Evolutionary conservation across 2,329 filamentous ascomycete species (phyloP).

Genomic region (Monosporascus sp.): DNA sequence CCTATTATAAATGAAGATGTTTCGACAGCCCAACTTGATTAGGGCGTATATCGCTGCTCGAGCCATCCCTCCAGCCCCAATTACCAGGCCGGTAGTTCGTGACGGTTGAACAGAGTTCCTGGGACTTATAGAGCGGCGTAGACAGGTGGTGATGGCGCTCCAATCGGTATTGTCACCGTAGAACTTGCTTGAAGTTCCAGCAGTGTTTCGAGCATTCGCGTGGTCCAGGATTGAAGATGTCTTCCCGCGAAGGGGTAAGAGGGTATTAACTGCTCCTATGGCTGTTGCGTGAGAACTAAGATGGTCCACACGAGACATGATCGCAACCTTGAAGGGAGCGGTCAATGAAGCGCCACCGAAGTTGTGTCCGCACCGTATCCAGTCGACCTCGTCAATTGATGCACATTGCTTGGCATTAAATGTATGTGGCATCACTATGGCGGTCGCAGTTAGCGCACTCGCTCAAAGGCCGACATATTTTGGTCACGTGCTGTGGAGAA

Average conservation of each 20-base stretch:
- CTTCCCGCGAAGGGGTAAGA: slow-evolving; percentile 58
- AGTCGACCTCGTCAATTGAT: slow-evolving; percentile 55
- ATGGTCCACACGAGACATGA: slow-evolving; percentile 58
- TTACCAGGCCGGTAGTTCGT: slow-evolving; percentile 49
- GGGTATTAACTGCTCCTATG: slow-evolving; percentile 68
- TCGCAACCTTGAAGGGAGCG: slow-evolving; percentile 65
- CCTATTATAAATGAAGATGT: slow-evolving; percentile 68
- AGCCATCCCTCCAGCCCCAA: slow-evolving; percentile 66
- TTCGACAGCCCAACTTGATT: slow-evolving; percentile 65
- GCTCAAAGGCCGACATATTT: not conserved
- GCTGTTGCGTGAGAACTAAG: slow-evolving; percentile 64
- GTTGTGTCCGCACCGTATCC: slow-evolving; percentile 50
- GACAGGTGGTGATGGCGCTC: slow-evolving; percentile 57
- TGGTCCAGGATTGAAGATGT: slow-evolving; percentile 47
- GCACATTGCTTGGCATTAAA: slow-evolving; percentile 57
- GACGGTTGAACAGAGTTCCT: slow-evolving; percentile 54
- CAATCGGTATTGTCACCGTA: slow-evolving; percentile 70
- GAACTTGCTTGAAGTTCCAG: slow-evolving; percentile 56
- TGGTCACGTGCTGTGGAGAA: too few species aligned
- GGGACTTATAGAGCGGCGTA: slow-evolving; percentile 64
- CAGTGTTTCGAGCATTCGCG: slow-evolving; percentile 52
- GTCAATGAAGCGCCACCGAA: slow-evolving; percentile 66
- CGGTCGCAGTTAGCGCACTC: not conserved
- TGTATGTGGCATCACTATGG: slow-evolving; percentile 54
- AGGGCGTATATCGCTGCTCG: slow-evolving; percentile 69